These are phyloP conservation scores for Aspergillus asperescens DNA, from an alignment of 495 filamentous ascomycete genomes.

Conservation along the genomic window DNA sequence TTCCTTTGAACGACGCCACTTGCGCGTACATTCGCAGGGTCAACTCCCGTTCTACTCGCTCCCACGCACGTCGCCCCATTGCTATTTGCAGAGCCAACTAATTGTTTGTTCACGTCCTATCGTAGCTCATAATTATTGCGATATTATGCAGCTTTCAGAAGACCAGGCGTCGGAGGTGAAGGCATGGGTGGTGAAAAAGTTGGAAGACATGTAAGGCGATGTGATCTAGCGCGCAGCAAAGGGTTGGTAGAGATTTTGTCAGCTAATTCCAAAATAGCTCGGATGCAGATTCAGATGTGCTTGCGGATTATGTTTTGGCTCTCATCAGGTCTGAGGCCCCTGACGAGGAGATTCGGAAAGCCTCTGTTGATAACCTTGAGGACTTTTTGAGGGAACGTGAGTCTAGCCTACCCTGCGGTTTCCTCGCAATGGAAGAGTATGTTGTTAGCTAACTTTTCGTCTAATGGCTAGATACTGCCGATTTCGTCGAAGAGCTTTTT, in stretches of 20 bases:
- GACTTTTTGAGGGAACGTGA: slow-evolving; percentile 84
- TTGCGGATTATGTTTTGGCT: slow-evolving; percentile 94
- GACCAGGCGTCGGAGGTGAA: slow-evolving; percentile 70
- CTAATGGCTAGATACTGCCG: slow-evolving; percentile 51
- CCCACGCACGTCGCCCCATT: not conserved
- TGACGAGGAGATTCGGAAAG: slow-evolving; percentile 63
- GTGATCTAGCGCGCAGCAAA: slow-evolving; percentile 10
- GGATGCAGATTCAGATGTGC: slow-evolving; percentile 90
- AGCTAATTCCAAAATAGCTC: slow-evolving; percentile 50
- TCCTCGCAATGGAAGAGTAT: not conserved
- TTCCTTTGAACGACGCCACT: not conserved
- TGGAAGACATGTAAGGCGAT: slow-evolving; percentile 78
- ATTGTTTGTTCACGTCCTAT: not conserved
- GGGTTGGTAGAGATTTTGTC: not conserved
- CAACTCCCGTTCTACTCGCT: not conserved
- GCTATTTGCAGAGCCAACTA: too few relatives aligned
- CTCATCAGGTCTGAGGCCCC: slow-evolving; percentile 76
- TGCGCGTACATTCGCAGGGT: not conserved
- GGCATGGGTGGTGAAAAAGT: slow-evolving; percentile 81
- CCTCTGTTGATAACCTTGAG: slow-evolving; percentile 71
- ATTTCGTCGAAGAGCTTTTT: slow-evolving; percentile 86
- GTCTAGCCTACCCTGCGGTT: slow-evolving; percentile 14
- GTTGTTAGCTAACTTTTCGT: not conserved
- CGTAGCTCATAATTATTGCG: not conserved
- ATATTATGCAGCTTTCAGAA: slow-evolving; percentile 71